These are phyloP conservation scores for Ophiosphaerella narmari DNA, from an alignment of 2,329 filamentous ascomycete species.

Conservation along the genomic window DNA sequence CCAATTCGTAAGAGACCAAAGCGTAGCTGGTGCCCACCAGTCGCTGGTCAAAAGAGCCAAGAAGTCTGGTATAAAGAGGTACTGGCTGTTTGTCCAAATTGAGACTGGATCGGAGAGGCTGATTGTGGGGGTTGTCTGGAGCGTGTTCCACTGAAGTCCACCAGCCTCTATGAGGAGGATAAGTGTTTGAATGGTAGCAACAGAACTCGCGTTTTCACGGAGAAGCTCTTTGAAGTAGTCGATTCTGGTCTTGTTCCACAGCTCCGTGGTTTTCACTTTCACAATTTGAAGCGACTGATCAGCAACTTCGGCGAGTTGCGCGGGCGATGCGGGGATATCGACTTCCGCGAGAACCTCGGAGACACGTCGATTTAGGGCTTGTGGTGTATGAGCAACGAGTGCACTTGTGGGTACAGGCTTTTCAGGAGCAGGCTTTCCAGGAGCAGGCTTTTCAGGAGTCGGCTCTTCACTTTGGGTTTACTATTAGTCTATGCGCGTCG, in stretches of 20 bases:
- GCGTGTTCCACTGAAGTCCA: conserved; percentile 69
- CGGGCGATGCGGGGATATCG: conserved; percentile 74
- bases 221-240: conserved; percentile 67
- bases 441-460: conserved; percentile 51
- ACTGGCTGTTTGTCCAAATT: conserved; percentile 61
- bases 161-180: conserved; percentile 67
- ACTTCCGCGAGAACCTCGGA: conserved; percentile 58
- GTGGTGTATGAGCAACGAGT: conserved; percentile 48
- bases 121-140: conserved; percentile 74
- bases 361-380: conserved; percentile 55
- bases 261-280: conserved; percentile 66
- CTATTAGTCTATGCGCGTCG: conserved; percentile 34
- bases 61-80: conserved; percentile 76
- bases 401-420: conserved; percentile 21
- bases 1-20: conserved; percentile 76
- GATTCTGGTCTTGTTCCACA: conserved; percentile 70
- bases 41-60: conserved; percentile 74
- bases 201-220: conserved; percentile 72
- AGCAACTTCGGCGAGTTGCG: conserved; percentile 62
- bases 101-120: conserved; percentile 67
- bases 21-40: conserved; percentile 82
- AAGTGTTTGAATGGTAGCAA: conserved; percentile 53
- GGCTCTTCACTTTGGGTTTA: conserved; percentile 41
- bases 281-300: conserved; percentile 71
- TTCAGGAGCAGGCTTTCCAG: background rate